These are phyloP conservation scores for Vittaforma corneae DNA, from an alignment of 371 early-diverging fungal genomes.

Conservation along the genomic window DNA sequence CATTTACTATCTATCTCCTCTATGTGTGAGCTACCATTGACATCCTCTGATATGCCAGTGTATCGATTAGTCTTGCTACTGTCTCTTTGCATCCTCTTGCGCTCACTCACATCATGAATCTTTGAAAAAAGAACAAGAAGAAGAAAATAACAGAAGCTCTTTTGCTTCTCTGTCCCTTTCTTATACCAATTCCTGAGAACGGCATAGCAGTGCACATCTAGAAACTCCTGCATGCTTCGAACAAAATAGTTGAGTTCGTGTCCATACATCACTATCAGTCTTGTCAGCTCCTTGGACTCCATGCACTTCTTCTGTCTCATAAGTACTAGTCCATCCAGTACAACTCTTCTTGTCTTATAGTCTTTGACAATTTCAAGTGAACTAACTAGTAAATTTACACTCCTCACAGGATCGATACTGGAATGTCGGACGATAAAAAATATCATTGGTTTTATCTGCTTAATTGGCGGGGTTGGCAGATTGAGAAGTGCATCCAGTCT, in stretches of 20 bases:
- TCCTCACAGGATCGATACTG: background rate
- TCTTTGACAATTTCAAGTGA: background rate
- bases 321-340: constrained; percentile 2
- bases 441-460: background rate
- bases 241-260: background rate
- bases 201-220: constrained; percentile 6
- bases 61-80: background rate
- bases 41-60: background rate
- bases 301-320: constrained; percentile 7
- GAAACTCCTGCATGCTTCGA: background rate
- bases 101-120: background rate
- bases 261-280: constrained; percentile 1
- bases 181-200: constrained; percentile 27
- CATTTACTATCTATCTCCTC: too few species aligned
- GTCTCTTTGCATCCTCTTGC: background rate
- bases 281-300: background rate
- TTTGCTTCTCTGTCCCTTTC: constrained; percentile 40
- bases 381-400: background rate
- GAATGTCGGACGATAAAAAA: constrained; percentile 13
- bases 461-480: constrained; percentile 5
- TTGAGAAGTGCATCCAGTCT: constrained; percentile 4
- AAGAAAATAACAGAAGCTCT: constrained; percentile 39
- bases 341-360: background rate
- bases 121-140: constrained; percentile 26
- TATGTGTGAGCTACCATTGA: too few species aligned